Evolutionary conservation across 2,329 filamentous ascomycete species (phyloP), one percentile per base, ranked within the genome.

Genomic region (Didymosphaeria variabile): DNA sequence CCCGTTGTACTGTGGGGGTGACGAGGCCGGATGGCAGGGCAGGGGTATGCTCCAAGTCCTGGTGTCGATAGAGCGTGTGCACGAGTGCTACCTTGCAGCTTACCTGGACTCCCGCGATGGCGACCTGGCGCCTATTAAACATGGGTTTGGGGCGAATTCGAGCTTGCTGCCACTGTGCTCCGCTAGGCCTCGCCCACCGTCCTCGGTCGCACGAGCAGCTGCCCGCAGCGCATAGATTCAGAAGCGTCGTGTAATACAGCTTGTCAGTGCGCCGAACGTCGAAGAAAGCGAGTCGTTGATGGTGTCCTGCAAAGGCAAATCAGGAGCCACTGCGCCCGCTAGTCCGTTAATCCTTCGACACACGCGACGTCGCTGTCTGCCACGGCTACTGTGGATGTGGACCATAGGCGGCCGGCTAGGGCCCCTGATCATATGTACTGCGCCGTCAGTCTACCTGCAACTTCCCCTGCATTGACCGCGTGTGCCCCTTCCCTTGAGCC

Each of bases 1-100:
- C 73, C 74, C 73, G 74, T 76, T 71, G 58, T 29, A 49, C 65
- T 73, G 71, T 74, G 71, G 72, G 72, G 73, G 73, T 69, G 66
- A 67, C 61, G 65, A 59, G 55, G 59, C 61, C 61, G 56, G 46
- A 59, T 55, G 65, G 57, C 63, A 66, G 59, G 65, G 57, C 63
- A 66, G 60, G 63, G 65, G 62, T 63, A 58, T 59, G 61, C 60
- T 67, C 67, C 65, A 63, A 64, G 60, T 47, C 60, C 54, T 44
- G 51, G 55, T 58, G 56, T 57, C 58, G 57, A 60, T 57, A 21
- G 49, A 58, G 53, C 26, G 34, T 5, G 46, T 44, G 55, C 36
- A 17, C 34, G 34, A 2, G 46, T 50, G 55, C 36, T 13, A 42
- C 47, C 58, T 56, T 46, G 45, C 52, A 54, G 40, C 49, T 46